Evolutionary conservation across 2,329 filamentous ascomycete species (phyloP), one percentile per base, ranked within the genome.

Genomic region (Paramyrothecium roridum): DNA sequence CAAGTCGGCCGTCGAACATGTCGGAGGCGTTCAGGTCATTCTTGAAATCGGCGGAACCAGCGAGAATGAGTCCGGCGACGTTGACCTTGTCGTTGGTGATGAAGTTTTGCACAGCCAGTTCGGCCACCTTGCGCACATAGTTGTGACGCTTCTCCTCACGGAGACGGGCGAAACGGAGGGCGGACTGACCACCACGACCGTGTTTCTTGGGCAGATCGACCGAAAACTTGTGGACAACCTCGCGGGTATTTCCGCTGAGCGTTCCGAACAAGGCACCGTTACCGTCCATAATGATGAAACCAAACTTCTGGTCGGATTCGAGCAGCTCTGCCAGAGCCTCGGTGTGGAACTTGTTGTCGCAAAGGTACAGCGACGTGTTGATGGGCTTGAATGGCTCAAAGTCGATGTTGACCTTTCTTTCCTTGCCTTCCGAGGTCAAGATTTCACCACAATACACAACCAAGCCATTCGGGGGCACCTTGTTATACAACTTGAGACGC

Each of bases 381-480:
- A 99, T 99, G 58, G 95, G 95, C 83, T 99, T 99, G 84, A 99
- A 99, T 33, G 95, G 95, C 78, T 99, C 95, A 74, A 99, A 99
- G 73, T 99, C 96, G 73, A 99, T 99, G 78, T 99, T 99, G 81
- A 99, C 96, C 83, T 97, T 99, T 71, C 95, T 85, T 80, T 99
- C 95, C 78, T 99, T 99, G 76, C 95, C 95, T 81, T 99, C 95
- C 30, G 88, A 88, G 55, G 95, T 99, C 81, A 99, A 88, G 74
- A 99, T 98, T 97, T 99, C 95, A 87, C 95, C 95, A 76, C 95
- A 99, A 84, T 99, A 99, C 65, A 99, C 90, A 63, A 99, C 95
- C 63, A 99, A 81, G 57, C 95, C 95, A 77, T 99, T 99, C 51
- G 95, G 91, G 33, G 96, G 95, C 55, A 99, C 95, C 78, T 98